Conservation (phyloP, 306 rosid species). For the Adenanthera pavonina region DNA sequence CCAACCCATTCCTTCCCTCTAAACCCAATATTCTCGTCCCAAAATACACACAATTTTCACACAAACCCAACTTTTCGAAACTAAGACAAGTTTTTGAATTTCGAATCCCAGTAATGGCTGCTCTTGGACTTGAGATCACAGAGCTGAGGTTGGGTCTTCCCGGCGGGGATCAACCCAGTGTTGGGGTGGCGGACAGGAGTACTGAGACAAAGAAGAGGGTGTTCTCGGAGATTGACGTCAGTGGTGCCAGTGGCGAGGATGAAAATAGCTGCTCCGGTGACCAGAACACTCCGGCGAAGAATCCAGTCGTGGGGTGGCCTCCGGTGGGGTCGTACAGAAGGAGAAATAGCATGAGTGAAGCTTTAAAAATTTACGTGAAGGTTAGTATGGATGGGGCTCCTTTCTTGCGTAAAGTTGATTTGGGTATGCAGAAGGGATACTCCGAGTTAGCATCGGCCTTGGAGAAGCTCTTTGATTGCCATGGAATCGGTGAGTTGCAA, state of each 20-base stretch:
- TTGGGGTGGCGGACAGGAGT: constrained; percentile 32
- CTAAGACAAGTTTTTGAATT: not conserved
- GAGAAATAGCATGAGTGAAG: constrained; percentile 50
- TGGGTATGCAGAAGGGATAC: constrained; percentile 60
- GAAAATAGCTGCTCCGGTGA: constrained; percentile 29
- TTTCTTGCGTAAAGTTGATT: constrained; percentile 80
- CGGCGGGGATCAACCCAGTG: constrained; percentile 13
- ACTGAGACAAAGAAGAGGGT: constrained; percentile 57
- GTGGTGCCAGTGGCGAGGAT: not conserved
- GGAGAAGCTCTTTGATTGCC: constrained; percentile 67
- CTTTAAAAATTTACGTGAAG: constrained; percentile 66
- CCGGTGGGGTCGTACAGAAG: constrained; percentile 77
- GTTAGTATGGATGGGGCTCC: constrained; percentile 93
- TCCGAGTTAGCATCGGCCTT: constrained; percentile 60
- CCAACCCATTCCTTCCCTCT: not conserved
- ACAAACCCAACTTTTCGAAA: not conserved
- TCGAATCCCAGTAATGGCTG: constrained; percentile 47
- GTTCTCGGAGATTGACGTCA: constrained; percentile 55
- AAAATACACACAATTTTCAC: not conserved
- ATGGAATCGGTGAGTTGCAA: constrained; percentile 55
- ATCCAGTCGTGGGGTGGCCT: constrained; percentile 81
- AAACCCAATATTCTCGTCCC: constrained; percentile 12
- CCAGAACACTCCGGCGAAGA: constrained; percentile 43
- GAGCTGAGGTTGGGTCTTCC: constrained; percentile 86
- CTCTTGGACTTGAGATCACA: constrained; percentile 70